These are phyloP conservation scores for Hanseniaspora vineae DNA, from an alignment of 805 yeast species.

Conservation along the genomic window DNA sequence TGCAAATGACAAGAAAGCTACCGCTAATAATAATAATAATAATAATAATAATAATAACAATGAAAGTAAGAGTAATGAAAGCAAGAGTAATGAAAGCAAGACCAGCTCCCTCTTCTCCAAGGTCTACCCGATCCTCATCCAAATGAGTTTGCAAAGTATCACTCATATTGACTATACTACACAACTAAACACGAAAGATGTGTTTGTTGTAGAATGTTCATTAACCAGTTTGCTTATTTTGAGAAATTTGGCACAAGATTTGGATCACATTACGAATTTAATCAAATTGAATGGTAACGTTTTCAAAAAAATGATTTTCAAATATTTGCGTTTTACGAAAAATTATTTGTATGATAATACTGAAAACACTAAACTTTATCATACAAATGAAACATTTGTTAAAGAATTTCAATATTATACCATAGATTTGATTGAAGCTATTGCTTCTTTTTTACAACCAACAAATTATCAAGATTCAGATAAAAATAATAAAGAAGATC, in stretches of 20 bases:
- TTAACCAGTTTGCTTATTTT: constrained; percentile 39
- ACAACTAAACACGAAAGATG: background rate
- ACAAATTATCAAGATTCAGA: background rate
- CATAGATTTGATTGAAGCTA: constrained; percentile 71
- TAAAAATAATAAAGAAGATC: constrained; percentile 18
- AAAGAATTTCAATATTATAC: constrained; percentile 55
- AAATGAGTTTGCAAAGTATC: background rate
- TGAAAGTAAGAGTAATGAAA: too few species aligned
- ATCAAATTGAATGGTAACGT: constrained; percentile 1
- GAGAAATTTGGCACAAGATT: constrained; percentile 75
- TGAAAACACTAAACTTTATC: constrained; percentile 16
- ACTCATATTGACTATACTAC: too few species aligned
- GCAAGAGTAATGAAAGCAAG: too few species aligned
- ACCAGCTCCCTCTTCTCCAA: too few species aligned
- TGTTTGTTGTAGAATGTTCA: constrained; percentile 11
- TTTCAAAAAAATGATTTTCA: background rate
- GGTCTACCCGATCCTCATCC: background rate
- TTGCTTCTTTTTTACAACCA: constrained; percentile 47
- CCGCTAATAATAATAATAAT: too few species aligned
- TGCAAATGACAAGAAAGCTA: constrained; percentile 6
- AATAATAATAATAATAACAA: background rate
- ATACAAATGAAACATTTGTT: constrained; percentile 24
- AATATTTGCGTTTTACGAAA: background rate
- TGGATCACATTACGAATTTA: constrained; percentile 66
- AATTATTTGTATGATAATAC: constrained; percentile 13